A percentile compares a stretch with the other conserved stretches of the same genome.
These are phyloP conservation scores for Globisporangium paddicum DNA, from an alignment of 352 stramenopile genomes.

Conservation along the genomic window DNA sequence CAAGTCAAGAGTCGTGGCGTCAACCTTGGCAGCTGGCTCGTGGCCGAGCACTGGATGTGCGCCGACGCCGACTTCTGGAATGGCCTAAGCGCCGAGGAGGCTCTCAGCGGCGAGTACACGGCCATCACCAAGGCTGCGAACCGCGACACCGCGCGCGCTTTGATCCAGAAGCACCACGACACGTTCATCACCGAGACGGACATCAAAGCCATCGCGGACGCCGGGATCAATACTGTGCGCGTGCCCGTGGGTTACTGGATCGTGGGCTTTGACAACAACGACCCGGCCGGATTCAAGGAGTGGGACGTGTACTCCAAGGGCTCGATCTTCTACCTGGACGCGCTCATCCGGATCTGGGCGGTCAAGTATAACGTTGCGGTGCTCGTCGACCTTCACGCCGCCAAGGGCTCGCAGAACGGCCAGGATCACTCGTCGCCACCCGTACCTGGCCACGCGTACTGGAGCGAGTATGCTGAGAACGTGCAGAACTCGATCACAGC, in stretches of 20 bases:
- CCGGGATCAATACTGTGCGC: conserved; percentile 77
- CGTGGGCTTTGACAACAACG: conserved; percentile 57
- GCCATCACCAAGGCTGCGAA: conserved; percentile 41
- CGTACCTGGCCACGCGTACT: conserved; percentile 40
- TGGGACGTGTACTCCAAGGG: conserved; percentile 43
- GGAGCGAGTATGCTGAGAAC: conserved; percentile 50
- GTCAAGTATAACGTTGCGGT: conserved; percentile 49
- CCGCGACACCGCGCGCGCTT: conserved; percentile 30
- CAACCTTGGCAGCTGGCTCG: conserved; percentile 76
- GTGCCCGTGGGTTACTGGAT: conserved; percentile 83
- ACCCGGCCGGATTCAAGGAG: conserved; percentile 26
- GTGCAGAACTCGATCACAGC: conserved; percentile 44
- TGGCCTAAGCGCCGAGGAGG: conserved; percentile 24
- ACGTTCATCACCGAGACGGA: conserved; percentile 71
- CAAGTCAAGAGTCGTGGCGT: conserved; percentile 61
- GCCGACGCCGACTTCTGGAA: conserved; percentile 49
- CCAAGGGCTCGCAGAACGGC: conserved; percentile 77
- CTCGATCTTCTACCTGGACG: conserved; percentile 49
- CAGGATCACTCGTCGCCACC: conserved; percentile 57
- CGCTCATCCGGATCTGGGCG: conserved; percentile 37
- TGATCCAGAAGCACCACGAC: conserved; percentile 43
- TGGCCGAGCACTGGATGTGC: conserved; percentile 82
- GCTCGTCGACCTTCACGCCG: conserved; percentile 51
- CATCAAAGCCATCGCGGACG: conserved; percentile 49
- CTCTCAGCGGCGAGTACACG: conserved; percentile 48